Evolutionary conservation across 345 rosid genomes (phyloP), one percentile per base, ranked within the genome.

Genomic region (Lenwebbia sp.): DNA sequence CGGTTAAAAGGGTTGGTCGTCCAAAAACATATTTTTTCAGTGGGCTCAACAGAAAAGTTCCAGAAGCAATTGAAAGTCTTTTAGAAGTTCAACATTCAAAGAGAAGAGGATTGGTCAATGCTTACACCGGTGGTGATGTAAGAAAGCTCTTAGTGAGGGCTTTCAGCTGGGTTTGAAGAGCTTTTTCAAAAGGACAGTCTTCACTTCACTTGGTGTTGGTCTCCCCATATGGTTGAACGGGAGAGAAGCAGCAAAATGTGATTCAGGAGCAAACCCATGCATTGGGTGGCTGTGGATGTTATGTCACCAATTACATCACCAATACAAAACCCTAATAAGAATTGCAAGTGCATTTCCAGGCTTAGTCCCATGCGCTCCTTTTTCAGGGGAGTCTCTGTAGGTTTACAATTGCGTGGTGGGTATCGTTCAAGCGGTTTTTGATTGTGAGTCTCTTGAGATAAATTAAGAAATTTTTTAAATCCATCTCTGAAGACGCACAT

Each of bases 31-130:
- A 19, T 37, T 70, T 37, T 70, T 76, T 82, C 65, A 41, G 81
- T 60, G 54, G 41, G 14, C 82, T 78, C 51, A 51, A 51, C 40
- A n/a, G 22, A 81, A 54, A 86, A 22, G 76, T 86, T 86, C 86
- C 81, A 88, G 88, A 89, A 87, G 87, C 41, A 25, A 13, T 86
- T 86, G 85, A 86, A 87, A 83, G 89, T 81, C 88, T 33, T 57
- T 84, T 19, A 17, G 85, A 87, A 88, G 88, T 84, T 88, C 83
- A 84, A 86, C 54, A 54, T 85, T 65, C 83, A 81, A 22, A n/a
- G n/a, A 55, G 76, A 21, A 21, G 22, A 52, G 78, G 26, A 26
- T 54, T 15, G 87, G 90, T 90, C 91, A 85, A 90, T 84, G 85
- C 83, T 75, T 40, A 37, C 65, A n/a, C 54, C 26, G 26, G 58